Conservation (phyloP, 257 asterid species). For the Nicotiana otophora region DNA sequence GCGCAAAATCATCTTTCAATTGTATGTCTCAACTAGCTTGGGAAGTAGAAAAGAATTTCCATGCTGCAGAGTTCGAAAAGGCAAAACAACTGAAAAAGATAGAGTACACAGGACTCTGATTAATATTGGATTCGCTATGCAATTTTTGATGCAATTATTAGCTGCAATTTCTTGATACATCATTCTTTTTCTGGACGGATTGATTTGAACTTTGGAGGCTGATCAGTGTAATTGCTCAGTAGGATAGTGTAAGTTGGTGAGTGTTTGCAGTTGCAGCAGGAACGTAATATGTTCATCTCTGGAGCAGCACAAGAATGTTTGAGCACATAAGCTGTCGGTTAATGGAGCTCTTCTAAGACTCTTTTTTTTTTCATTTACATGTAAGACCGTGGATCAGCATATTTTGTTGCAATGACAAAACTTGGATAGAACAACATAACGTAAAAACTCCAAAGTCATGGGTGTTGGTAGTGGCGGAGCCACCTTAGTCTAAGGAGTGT, state of each 20-base stretch:
- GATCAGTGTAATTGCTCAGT: neutral
- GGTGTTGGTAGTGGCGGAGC: no score
- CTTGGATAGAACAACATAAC: no score
- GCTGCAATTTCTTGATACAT: neutral
- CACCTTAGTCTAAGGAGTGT: no score
- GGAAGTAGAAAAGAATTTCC: constrained; percentile 83
- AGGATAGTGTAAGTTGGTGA: neutral
- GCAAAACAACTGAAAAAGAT: constrained; percentile 63
- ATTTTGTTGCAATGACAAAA: no score
- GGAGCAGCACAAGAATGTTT: neutral
- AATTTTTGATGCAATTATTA: neutral
- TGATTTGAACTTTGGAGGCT: neutral
- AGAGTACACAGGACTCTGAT: constrained; percentile 18
- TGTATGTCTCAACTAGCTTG: constrained; percentile 97
- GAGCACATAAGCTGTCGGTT: no score
- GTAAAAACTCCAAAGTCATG: no score
- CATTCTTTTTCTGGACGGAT: neutral
- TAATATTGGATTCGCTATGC: neutral
- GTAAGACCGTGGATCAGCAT: no score
- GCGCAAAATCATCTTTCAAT: constrained; percentile 94
- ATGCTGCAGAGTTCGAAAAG: constrained; percentile 52
- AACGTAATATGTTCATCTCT: neutral
- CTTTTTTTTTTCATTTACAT: no score
- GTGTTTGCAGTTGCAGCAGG: neutral
- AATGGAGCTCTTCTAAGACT: no score